Conservation (phyloP, 1,284 basidiomycete species). For the Apiotrichum laibachii region DNA sequence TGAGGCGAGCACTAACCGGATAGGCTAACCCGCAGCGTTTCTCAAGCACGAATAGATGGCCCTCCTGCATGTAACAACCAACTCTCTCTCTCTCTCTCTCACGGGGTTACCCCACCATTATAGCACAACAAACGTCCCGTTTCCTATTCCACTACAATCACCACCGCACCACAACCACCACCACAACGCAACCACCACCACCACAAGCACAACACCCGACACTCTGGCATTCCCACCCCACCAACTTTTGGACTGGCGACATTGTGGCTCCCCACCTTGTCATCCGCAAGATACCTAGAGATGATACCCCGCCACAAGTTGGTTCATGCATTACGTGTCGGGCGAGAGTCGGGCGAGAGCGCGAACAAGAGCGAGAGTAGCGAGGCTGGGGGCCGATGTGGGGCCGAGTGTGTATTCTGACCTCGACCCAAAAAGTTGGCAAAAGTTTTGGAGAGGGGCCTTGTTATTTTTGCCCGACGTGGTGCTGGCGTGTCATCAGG, state of each 20-base stretch:
- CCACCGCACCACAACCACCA: not conserved
- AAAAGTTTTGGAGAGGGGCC: too few relatives aligned
- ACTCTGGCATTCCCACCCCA: not conserved
- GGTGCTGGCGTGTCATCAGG: too few relatives aligned
- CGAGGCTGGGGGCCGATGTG: too few relatives aligned
- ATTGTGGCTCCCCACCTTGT: not conserved
- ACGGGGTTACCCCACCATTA: not conserved
- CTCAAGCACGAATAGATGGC: conserved; percentile 12
- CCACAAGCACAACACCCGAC: not conserved
- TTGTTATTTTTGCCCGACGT: too few relatives aligned
- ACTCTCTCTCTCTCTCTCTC: not conserved
- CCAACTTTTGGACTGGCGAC: conserved; percentile 6
- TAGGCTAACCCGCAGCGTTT: conserved; percentile 7
- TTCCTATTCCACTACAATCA: not conserved
- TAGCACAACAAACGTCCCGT: not conserved
- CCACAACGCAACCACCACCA: not conserved
- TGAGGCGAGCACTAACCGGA: not conserved
- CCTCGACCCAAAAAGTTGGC: too few relatives aligned
- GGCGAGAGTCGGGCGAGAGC: too few relatives aligned
- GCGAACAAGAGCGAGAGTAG: too few relatives aligned
- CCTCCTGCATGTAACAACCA: conserved; percentile 5
- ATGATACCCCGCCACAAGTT: conserved; percentile 8
- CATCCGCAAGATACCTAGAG: conserved; percentile 3
- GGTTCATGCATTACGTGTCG: conserved; percentile 6
- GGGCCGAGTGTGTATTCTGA: too few relatives aligned